Conservation (phyloP, 345 rosid species). For the Aquilaria malaccensis region DNA sequence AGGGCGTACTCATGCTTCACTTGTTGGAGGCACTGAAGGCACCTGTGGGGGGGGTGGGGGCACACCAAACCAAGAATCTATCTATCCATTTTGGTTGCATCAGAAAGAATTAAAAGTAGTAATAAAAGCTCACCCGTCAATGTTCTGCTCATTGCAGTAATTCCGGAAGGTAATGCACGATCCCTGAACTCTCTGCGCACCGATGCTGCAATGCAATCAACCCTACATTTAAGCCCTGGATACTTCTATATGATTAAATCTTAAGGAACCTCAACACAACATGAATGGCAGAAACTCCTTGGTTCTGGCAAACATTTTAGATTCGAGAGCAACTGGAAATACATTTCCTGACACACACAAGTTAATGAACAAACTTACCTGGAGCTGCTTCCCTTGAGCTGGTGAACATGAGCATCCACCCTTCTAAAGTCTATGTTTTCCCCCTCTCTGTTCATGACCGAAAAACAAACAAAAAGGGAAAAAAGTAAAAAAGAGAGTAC, state of each 20-base stretch:
- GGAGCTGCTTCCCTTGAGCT: slow-evolving; percentile 17
- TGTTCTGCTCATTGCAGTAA: slow-evolving; percentile 14
- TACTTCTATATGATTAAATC: neutral
- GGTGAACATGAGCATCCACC: slow-evolving; percentile 21
- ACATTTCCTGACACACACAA: neutral
- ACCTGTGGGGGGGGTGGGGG: slow-evolving; percentile 19
- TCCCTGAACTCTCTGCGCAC: slow-evolving; percentile 17
- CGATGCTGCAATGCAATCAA: slow-evolving; percentile 11
- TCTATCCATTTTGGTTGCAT: too few species aligned
- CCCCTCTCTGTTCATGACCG: slow-evolving; percentile 5
- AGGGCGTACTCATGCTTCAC: slow-evolving; percentile 43
- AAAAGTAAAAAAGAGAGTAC: neutral
- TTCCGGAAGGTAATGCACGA: slow-evolving; percentile 12
- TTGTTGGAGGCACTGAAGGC: slow-evolving; percentile 52
- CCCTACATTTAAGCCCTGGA: neutral
- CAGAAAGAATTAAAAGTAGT: too few species aligned
- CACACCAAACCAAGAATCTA: too few species aligned
- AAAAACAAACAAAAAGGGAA: neutral
- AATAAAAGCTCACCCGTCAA: slow-evolving; percentile 8
- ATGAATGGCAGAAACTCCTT: neutral
- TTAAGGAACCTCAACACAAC: neutral
- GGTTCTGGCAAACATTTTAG: neutral
- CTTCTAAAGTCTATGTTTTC: slow-evolving; percentile 12
- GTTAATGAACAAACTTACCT: slow-evolving; percentile 4
- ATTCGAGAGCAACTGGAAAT: neutral